These are phyloP conservation scores for Clonostachys chloroleuca DNA, from an alignment of 2,329 filamentous ascomycete species.

Conservation along the genomic window DNA sequence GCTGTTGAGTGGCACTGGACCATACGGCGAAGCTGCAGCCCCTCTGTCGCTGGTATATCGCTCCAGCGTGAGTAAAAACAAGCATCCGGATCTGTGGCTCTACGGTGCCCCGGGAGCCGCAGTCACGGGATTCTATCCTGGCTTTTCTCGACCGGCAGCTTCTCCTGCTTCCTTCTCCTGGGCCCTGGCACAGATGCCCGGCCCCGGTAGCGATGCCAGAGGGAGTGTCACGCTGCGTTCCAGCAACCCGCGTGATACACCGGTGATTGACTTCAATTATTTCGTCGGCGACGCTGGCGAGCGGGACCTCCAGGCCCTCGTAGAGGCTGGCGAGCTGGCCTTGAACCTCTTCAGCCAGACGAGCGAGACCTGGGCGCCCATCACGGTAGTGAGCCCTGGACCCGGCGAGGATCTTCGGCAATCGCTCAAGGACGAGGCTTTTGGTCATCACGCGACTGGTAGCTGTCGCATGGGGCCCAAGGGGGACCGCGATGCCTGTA, in stretches of 20 bases:
- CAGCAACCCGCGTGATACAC: slow-evolving; percentile 55
- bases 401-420: not conserved
- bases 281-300: slow-evolving; percentile 15
- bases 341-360: not conserved
- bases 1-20: slow-evolving; percentile 17
- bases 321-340: not conserved
- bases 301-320: not conserved
- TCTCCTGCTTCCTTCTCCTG: slow-evolving; percentile 32
- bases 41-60: slow-evolving; percentile 32
- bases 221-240: slow-evolving; percentile 57
- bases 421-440: not conserved
- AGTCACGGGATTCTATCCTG: slow-evolving; percentile 53
- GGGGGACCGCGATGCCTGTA: slow-evolving; percentile 43
- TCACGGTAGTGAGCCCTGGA: slow-evolving; percentile 20
- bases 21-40: slow-evolving; percentile 14
- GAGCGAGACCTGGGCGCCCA: slow-evolving; percentile 16
- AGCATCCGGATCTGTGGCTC: slow-evolving; percentile 45
- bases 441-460: not conserved
- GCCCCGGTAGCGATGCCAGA: slow-evolving; percentile 50
- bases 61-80: slow-evolving; percentile 18
- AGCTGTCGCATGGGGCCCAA: slow-evolving; percentile 41
- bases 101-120: slow-evolving; percentile 45
- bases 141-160: slow-evolving; percentile 33
- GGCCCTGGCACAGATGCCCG: slow-evolving; percentile 50
- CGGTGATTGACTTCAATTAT: slow-evolving; percentile 52